Evolutionary conservation across 495 filamentous ascomycete genomes (phyloP), one percentile per base, ranked within the genome.

Genomic region (Lasiosphaeria miniovina): DNA sequence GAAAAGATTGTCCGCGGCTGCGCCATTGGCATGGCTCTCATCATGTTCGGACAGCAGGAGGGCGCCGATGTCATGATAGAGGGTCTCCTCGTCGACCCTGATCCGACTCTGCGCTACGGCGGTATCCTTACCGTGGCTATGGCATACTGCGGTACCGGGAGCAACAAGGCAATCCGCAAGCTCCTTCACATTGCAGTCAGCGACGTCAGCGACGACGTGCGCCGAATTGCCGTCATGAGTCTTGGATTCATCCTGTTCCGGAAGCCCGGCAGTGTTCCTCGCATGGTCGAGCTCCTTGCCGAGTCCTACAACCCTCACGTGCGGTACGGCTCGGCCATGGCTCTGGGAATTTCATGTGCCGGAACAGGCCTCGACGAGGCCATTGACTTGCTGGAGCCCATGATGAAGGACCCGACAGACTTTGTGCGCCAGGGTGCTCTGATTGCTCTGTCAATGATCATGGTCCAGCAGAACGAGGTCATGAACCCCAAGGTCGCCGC

Each of bases 261-360:
- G 59, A 99, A 98, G 77, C 91, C 96, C 43, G 90, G 90, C 66
- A 96, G 91, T 65, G 95, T 99, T 31, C 95, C 95, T 32, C 89
- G 95, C 55, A 98, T 99, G 90, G 95, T 99, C n/a, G 95, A 99
- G 76, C 82, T 99, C 32, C 84, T 99, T 14, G 91, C 93, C 6
- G 95, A 99, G 73, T 96, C 91, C 0, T 99, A 99, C 79, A 99
- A 99, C 71, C 95, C 95, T 17, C 95, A 99, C 70, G 95, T 99
- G 35, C 89, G 95, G 49, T 99, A 99, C 63, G 95, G 95, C 67
- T 96, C 95, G 4, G 93, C 95, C 35, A 97, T 99, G 90, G 95
- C 95, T 14, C 84, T 99, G 12, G 95, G 95, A 75, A 98, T 99
- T 65, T 94, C 95, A 40, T 98, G 95, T 65, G 95, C 95, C 33